Evolutionary conservation across 805 yeast species (phyloP), one percentile per base, ranked within the genome.

Genomic region (Candida ascalaphidarum): DNA sequence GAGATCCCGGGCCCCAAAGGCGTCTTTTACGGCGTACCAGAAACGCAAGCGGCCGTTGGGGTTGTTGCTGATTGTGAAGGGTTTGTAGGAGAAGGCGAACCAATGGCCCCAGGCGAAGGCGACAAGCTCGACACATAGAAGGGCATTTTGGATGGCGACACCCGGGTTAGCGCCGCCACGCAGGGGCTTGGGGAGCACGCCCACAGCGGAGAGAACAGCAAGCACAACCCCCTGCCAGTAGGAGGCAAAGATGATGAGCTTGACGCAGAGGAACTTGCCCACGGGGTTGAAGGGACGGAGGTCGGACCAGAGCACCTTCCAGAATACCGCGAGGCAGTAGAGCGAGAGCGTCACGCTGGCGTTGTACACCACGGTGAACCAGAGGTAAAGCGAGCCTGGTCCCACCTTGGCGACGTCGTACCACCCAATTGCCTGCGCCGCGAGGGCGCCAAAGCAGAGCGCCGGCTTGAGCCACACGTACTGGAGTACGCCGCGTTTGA

Each of bases 391-490:
- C 11, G 80, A 71, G 3, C 52, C 38, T 10, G 58, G 27, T 9
- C 74, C 58, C 39, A 74, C 53, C 31, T 68, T 60, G 29, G 70
- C 68, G 14, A 68, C 69, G 28, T 73, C 58, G 44, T 78, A 73
- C 28, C 62, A 43, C 0, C 76, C 73, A 11, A 62, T 32, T 1
- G 67, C 34, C 34, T 74, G 71, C 17, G 73, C 53, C 22, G 69
- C 29, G 14, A 71, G 48, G 15, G 68, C 61, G n/a, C 68, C 56
- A 9, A 77, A 34, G 34, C 86, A 79, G n/a, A 88, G 63, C 10
- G 84, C 35, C 0, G 96, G 96, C 44, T 94, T 88, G 34, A 88
- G 52, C 96, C 96, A 92, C 6, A 89, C 95, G 47, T 89, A 92
- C 52, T 92, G 99, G 28, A 92, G 57, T 5, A 92, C 78, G 2